phyloP scores from a whole-genome alignment of 2,329 filamentous ascomycete species.

The Trichoderma cornu-damae region DNA sequence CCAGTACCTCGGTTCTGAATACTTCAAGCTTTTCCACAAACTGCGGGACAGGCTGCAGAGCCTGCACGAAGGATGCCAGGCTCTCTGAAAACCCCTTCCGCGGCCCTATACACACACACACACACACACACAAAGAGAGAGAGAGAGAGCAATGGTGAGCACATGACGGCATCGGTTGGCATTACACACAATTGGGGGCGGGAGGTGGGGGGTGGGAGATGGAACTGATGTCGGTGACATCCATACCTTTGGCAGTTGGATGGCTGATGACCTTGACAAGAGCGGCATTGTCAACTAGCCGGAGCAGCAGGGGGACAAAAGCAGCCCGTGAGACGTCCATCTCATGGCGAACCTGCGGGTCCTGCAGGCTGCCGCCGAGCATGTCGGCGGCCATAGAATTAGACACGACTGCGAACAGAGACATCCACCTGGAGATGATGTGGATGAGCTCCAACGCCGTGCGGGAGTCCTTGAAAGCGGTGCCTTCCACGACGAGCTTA shows the following conservation, averaged over 20 bases:
- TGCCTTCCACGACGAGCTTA: conserved; percentile 66
- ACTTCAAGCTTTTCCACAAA: conserved; percentile 51
- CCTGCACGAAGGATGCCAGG: conserved; percentile 50
- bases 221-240: conserved; percentile 5
- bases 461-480: conserved; percentile 41
- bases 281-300: conserved; percentile 54
- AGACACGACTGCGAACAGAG: conserved; percentile 49
- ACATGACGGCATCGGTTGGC: not conserved
- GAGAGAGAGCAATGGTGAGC: not conserved
- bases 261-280: conserved; percentile 51
- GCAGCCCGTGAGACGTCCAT: conserved; percentile 58
- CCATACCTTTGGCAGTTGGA: conserved; percentile 48
- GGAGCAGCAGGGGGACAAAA: conserved; percentile 58
- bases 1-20: conserved; percentile 54
- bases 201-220: too few relatives aligned
- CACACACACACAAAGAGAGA: too few relatives aligned
- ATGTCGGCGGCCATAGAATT: conserved; percentile 45
- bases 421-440: conserved; percentile 55
- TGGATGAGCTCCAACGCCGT: conserved; percentile 48
- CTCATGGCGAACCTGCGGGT: conserved; percentile 47
- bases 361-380: conserved; percentile 42
- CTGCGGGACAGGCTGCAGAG: conserved; percentile 53
- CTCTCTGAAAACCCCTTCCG: conserved; percentile 48
- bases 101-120: conserved; percentile 33
- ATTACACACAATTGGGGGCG: too few relatives aligned